Base-by-base conservation (phyloP, 345 rosid species). In the Eutrema yunnanense region DNA sequence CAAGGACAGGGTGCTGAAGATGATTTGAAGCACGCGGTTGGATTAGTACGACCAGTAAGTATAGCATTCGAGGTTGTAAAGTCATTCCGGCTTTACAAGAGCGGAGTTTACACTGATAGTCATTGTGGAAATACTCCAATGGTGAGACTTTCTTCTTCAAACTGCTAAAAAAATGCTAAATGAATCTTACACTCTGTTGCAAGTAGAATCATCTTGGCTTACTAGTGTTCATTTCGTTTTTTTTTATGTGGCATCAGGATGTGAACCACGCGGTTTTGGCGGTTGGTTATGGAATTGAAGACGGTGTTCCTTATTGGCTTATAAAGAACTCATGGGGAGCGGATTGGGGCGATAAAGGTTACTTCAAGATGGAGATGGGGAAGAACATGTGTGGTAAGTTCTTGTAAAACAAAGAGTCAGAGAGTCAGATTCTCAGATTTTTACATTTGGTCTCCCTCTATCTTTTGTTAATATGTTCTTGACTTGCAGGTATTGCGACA, bases 181-280 rank as follows among this genome's bases (percentile, higher is more conserved):
- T 34, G 6, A 29, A 62, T 30, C 13, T 73, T 13, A 1, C 9
- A 63, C n/a, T 16, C 44, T 29, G 42, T 52, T 32, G 8, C 61
- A 49, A 6, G 5, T 19, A 38, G 52, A 47, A 30, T 47, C 29
- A 37, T 54, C 8, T 62, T 33, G 51, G 62, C 37, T 22, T 5
- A 1, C 40, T 60, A 4, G 42, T 48, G 41, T 44, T 37, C 4
- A 32, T 10, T 30, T 62, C 32, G 22, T 46, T 11, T 68, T 27
- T 27, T 2, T 2, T 4, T 8, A 41, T 61, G 62, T 50, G 77
- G 52, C 52, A 67, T 72, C 81, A 91, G 98, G 98, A 94, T 61
- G 97, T 94, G 86, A 94, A 94, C 90, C 99, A 94, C 43, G 93
- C 99, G 2, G 99, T 94, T 73, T 76, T 91, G 72, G 99, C 96